A percentile compares a stretch with the other conserved stretches of the same genome.
Conservation (phyloP, 352 stramenopile genomes). For the Globisporangium parvum region DNA sequence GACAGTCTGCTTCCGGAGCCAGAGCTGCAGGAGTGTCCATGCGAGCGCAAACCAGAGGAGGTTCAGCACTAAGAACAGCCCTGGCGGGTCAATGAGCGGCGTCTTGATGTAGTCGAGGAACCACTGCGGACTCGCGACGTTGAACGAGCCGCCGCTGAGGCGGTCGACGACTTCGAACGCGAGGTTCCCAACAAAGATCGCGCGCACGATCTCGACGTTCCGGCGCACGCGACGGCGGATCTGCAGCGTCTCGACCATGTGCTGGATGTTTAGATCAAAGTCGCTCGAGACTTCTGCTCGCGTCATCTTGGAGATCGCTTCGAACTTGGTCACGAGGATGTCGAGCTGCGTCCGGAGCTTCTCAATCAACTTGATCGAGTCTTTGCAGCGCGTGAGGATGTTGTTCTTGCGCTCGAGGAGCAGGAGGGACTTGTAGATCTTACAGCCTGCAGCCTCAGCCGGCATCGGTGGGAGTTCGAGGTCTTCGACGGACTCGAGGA, state of each 20-base stretch:
- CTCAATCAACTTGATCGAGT: constrained; percentile 94
- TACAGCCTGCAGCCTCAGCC: constrained; percentile 37
- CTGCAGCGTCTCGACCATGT: constrained; percentile 70
- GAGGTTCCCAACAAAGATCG: constrained; percentile 91
- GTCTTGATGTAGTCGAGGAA: constrained; percentile 71
- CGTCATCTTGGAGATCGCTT: constrained; percentile 85
- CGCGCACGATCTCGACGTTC: constrained; percentile 85
- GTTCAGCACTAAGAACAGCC: constrained; percentile 82
- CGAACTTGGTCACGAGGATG: constrained; percentile 89
- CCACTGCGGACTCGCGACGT: constrained; percentile 86
- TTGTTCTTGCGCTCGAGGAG: constrained; percentile 87
- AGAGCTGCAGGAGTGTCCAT: constrained; percentile 51
- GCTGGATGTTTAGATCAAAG: constrained; percentile 87
- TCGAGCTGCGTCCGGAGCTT: constrained; percentile 90
- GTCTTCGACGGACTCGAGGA: constrained; percentile 93
- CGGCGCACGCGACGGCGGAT: constrained; percentile 48
- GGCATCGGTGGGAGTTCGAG: constrained; percentile 57
- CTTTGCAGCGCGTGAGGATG: constrained; percentile 88
- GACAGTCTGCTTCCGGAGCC: constrained; percentile 31
- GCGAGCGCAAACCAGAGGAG: constrained; percentile 57
- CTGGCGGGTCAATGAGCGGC: constrained; percentile 47
- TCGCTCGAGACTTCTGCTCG: constrained; percentile 83
- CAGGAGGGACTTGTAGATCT: constrained; percentile 92
- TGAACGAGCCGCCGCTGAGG: constrained; percentile 89
- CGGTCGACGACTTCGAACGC: constrained; percentile 95